A percentile compares a stretch with the other conserved stretches of the same genome.
These are phyloP conservation scores for Pterula multifida DNA, from an alignment of 1,284 basidiomycete species.

Conservation along the genomic window DNA sequence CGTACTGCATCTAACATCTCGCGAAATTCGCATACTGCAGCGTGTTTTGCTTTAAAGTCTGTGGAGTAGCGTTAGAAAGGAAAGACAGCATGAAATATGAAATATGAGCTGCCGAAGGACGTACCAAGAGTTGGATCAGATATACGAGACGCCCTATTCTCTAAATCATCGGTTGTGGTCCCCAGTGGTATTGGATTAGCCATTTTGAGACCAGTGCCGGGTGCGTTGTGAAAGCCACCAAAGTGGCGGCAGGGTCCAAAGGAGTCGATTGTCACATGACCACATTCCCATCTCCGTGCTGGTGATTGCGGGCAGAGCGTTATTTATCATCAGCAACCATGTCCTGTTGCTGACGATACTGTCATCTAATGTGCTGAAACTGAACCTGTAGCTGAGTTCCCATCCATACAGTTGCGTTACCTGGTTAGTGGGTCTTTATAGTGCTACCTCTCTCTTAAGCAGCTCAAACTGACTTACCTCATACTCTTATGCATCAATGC, in stretches of 20 bases:
- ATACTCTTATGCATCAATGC: too few relatives aligned
- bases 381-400: too few relatives aligned
- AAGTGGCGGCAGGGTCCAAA: not conserved
- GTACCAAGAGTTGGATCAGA: conserved; percentile 62
- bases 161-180: not conserved
- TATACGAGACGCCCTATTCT: conserved; percentile 23
- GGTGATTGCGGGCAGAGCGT: too few relatives aligned
- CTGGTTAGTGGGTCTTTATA: too few relatives aligned
- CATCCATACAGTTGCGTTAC: too few relatives aligned
- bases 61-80: conserved; percentile 2
- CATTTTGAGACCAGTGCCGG: not conserved
- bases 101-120: conserved; percentile 3
- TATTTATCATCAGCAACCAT: too few relatives aligned
- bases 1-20: conserved; percentile 80
- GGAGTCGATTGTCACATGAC: too few relatives aligned
- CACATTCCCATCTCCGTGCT: too few relatives aligned
- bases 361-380: too few relatives aligned
- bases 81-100: conserved; percentile 2
- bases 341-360: too few relatives aligned
- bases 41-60: conserved; percentile 65
- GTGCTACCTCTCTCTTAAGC: too few relatives aligned
- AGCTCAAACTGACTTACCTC: too few relatives aligned
- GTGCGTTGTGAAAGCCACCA: not conserved
- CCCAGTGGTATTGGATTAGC: not conserved
- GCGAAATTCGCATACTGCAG: conserved; percentile 69